Conservation (phyloP, 805 yeast species). For the Ogataea haglerorum region DNA sequence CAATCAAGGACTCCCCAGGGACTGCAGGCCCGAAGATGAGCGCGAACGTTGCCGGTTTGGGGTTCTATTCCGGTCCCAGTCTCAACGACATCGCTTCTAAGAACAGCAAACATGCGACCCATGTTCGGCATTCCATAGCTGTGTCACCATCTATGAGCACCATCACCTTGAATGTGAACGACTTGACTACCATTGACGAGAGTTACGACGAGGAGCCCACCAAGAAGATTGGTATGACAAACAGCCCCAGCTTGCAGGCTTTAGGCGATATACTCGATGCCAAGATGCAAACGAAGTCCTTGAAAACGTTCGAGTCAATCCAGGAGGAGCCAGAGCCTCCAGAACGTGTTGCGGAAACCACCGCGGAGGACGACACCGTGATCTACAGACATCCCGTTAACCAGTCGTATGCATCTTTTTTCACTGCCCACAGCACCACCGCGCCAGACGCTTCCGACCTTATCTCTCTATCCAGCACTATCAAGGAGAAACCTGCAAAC, state of each 20-base stretch:
- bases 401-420: conserved; percentile 30
- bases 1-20: conserved; percentile 11
- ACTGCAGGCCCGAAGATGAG: conserved; percentile 5
- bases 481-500: conserved; percentile 10
- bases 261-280: conserved; percentile 31
- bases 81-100: conserved; percentile 21
- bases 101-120: conserved; percentile 28
- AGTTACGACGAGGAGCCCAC: conserved; percentile 30
- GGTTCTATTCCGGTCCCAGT: conserved; percentile 31
- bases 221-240: conserved; percentile 28
- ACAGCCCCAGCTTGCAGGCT: conserved; percentile 37
- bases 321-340: conserved; percentile 16
- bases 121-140: conserved; percentile 31
- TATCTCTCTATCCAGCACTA: conserved; percentile 30
- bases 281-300: conserved; percentile 18
- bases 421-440: conserved; percentile 30
- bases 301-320: conserved; percentile 11
- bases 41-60: conserved; percentile 18
- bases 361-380: neutral
- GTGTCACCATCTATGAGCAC: conserved; percentile 33
- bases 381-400: conserved; percentile 11
- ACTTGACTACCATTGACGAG: neutral
- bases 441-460: conserved; percentile 20
- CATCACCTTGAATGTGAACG: conserved; percentile 9
- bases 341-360: conserved; percentile 2